A percentile compares a stretch with the other conserved stretches of the same genome.
Evolutionary conservation across 2,329 filamentous ascomycete species (phyloP).

Genomic region (Penicillium decumbens): DNA sequence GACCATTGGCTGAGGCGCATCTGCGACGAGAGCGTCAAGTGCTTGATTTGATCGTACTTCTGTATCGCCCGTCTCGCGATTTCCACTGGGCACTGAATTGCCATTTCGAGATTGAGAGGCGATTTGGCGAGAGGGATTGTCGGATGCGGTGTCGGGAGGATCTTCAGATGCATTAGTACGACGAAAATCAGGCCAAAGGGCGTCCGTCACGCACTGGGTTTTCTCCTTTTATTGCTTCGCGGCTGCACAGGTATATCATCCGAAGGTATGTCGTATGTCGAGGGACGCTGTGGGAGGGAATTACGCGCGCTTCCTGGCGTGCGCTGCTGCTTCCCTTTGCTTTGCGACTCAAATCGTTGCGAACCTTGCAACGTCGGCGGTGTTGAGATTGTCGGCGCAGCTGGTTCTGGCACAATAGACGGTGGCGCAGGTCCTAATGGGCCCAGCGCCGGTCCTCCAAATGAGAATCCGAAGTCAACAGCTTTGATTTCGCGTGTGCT

Average conservation of each 20-base stretch:
- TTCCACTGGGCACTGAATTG: slow-evolving; percentile 2
- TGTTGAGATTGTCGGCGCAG: slow-evolving; percentile 16
- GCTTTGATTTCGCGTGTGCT: slow-evolving; percentile 47
- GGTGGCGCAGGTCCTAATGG: slow-evolving; percentile 25
- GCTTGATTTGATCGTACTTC: not conserved
- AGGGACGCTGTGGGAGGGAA: slow-evolving; percentile 28
- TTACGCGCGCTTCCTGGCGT: slow-evolving; percentile 34
- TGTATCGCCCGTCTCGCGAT: slow-evolving; percentile 2
- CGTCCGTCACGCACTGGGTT: slow-evolving; percentile 27
- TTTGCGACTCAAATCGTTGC: slow-evolving; percentile 16
- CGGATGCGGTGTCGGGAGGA: slow-evolving; percentile 3
- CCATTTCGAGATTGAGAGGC: not conserved
- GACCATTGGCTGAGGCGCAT: not conserved
- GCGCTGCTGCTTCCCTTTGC: slow-evolving; percentile 9
- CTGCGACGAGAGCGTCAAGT: not conserved
- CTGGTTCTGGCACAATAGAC: slow-evolving; percentile 16
- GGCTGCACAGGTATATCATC: slow-evolving; percentile 28
- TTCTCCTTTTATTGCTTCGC: slow-evolving; percentile 33
- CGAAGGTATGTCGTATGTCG: slow-evolving; percentile 35
- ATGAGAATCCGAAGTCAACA: slow-evolving; percentile 50
- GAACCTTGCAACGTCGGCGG: slow-evolving; percentile 12
- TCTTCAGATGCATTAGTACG: slow-evolving; percentile 17
- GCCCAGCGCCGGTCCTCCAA: slow-evolving; percentile 32
- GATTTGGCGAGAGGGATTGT: slow-evolving; percentile 7
- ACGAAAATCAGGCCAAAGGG: not conserved